Base-by-base conservation (phyloP, 1,284 basidiomycete genomes). In the Somion occarium region DNA sequence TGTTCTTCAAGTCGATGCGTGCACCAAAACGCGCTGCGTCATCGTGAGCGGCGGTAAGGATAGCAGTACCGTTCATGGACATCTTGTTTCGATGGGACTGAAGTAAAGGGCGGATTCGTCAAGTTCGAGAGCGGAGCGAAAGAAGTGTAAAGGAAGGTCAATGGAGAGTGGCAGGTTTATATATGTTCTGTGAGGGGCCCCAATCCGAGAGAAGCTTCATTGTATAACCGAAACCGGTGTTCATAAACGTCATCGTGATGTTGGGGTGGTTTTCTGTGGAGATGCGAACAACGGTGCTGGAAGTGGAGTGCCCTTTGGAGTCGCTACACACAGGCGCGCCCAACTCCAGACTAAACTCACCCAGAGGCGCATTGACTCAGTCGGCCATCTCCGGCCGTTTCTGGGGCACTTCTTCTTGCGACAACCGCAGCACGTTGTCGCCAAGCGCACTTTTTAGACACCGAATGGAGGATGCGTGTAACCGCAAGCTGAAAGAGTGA, bases 1-100 rank as follows among this genome's bases (percentile, higher is more conserved):
- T 61, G 50, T 53, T 59, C 52, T 63, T 60, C 42, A 61, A 49
- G 54, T 60, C 57, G 46, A 63, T 52, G 22, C 46, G 53, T 2
- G 52, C 51, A 24, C 51, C 50, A 48, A 55, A 59, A 12, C 44
- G 50, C 2, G 46, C 44, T 5, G 59, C 55, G 37, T 60, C 59
- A 34, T 53, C 46, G 38, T 56, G 58, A 38, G 58, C 55, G 37
- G 56, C 55, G 46, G 46, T 20, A 20, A 56, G 47, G 30, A 59
- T 37, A 19, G 51, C 48, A 18, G 50, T 50, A 30, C 49, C 38
- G 56, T 59, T 60, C 19, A 54, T 50, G 15, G 58, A 56, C 59
- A 62, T 59, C 48, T 24, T 49, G 42, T 43, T 43, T 43, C 42
- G 42, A 13, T 19, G 23, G n/a, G 15, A 43, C 42, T 22, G 42